Conservation (phyloP, 2,329 filamentous ascomycete species). For the Cyphellophora europaea region DNA sequence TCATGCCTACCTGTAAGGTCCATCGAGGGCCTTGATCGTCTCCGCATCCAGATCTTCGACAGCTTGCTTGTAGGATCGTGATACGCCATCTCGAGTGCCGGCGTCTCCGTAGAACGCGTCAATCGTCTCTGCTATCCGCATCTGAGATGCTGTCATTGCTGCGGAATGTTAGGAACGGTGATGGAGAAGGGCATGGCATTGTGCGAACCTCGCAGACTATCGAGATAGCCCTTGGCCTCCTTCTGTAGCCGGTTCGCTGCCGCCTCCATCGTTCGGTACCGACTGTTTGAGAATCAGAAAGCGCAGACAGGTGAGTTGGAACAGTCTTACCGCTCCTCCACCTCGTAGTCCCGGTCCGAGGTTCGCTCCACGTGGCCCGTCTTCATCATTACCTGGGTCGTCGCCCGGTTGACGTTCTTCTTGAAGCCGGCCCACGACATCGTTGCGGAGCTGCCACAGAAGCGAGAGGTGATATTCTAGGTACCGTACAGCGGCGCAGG, state of each 20-base stretch:
- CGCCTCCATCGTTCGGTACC: constrained; percentile 95
- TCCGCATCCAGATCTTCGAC: constrained; percentile 96
- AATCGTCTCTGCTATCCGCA: constrained; percentile 98
- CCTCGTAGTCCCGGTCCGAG: constrained; percentile 96
- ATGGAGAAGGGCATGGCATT: neutral
- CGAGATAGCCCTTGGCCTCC: constrained; percentile 95
- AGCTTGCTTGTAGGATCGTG: constrained; percentile 93
- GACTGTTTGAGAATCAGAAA: too few relatives aligned
- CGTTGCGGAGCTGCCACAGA: too few relatives aligned
- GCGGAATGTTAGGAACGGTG: constrained; percentile 5
- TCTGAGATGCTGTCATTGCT: constrained; percentile 99
- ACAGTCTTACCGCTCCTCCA: constrained; percentile 67
- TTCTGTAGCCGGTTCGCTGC: constrained; percentile 88
- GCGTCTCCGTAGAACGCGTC: constrained; percentile 98
- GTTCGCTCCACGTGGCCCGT: constrained; percentile 97
- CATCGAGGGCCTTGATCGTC: constrained; percentile 96
- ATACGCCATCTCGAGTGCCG: constrained; percentile 88
- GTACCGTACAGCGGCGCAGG: neutral
- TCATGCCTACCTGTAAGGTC: constrained; percentile 67
- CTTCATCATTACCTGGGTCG: constrained; percentile 99
- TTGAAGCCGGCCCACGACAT: constrained; percentile 57
- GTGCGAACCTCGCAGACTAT: constrained; percentile 72
- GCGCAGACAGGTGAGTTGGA: neutral
- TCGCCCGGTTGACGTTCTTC: constrained; percentile 97
- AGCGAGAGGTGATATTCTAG: too few relatives aligned